A percentile compares a stretch with the other conserved stretches of the same genome.
Conservation (phyloP, 148 eudicot species). For the Cornus kousa region DNA sequence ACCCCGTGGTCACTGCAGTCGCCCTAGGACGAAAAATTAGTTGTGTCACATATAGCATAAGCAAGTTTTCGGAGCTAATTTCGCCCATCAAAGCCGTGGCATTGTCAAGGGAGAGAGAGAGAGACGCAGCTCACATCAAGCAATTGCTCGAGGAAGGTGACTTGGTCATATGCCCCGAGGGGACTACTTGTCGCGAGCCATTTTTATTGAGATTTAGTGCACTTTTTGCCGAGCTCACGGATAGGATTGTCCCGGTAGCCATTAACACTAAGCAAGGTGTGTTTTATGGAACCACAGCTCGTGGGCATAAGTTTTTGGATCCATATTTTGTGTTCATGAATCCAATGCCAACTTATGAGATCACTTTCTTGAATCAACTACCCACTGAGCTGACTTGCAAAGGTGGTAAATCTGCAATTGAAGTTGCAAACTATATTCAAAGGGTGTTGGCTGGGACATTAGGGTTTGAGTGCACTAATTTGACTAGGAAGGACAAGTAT, state of each 20-base stretch:
- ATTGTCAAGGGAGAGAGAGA: constrained; percentile 55
- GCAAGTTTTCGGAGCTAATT: constrained; percentile 55
- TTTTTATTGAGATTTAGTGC: constrained; percentile 63
- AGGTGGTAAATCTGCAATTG: constrained; percentile 49
- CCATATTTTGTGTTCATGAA: constrained; percentile 68
- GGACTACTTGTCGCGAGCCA: constrained; percentile 65
- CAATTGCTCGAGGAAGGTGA: constrained; percentile 55
- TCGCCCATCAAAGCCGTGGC: constrained; percentile 65
- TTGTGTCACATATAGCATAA: constrained; percentile 54
- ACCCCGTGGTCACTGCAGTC: constrained; percentile 48
- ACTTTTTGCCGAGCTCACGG: constrained; percentile 57
- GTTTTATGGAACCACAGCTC: constrained; percentile 50
- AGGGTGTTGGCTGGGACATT: constrained; percentile 46
- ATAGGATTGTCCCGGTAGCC: constrained; percentile 62
- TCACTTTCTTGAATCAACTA: constrained; percentile 55
- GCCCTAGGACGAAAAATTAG: constrained; percentile 57
- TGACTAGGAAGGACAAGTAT: constrained; percentile 67
- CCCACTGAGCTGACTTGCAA: constrained; percentile 51
- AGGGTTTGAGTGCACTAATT: constrained; percentile 59
- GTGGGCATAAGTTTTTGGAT: constrained; percentile 49
- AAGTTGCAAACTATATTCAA: constrained; percentile 63
- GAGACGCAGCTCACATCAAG: constrained; percentile 48
- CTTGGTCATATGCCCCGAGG: constrained; percentile 63
- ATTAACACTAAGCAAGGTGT: constrained; percentile 52
- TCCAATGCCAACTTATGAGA: constrained; percentile 59